Conservation (phyloP, 345 rosid genomes). For the Salix arbutifolia region DNA sequence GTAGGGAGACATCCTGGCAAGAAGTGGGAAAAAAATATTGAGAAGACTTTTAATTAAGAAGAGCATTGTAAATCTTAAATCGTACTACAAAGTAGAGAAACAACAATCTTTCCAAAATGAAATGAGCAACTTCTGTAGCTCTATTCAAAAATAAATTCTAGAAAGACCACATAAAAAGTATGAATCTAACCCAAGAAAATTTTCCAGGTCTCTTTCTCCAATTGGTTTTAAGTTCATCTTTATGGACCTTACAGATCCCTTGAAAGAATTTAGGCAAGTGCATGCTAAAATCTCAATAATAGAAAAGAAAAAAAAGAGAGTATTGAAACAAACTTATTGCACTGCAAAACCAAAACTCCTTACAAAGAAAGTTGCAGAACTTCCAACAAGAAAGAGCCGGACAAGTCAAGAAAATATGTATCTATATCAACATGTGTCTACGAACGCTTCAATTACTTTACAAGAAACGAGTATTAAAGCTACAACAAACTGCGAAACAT, state of each 20-base stretch:
- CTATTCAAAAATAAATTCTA: neutral
- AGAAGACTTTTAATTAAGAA: neutral
- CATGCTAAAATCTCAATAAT: neutral
- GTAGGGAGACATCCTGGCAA: conserved; percentile 84
- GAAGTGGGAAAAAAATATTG: neutral
- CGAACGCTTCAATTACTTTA: neutral
- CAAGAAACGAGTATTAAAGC: neutral
- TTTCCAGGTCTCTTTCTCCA: neutral
- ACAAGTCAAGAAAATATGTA: neutral
- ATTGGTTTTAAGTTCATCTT: no score
- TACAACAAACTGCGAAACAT: neutral
- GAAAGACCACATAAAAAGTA: neutral
- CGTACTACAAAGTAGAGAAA: neutral
- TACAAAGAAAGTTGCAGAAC: neutral
- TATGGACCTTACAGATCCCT: neutral
- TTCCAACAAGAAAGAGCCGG: neutral
- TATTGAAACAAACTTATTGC: neutral
- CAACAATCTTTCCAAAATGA: neutral
- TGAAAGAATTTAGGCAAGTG: neutral
- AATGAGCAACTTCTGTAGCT: neutral
- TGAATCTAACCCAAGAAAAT: neutral
- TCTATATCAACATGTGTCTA: neutral
- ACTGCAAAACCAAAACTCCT: no score
- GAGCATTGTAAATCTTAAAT: neutral
- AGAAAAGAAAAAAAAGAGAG: neutral